Base-by-base conservation (phyloP, 2,329 filamentous ascomycete genomes). In the Ceratocystiopsis minuta region DNA sequence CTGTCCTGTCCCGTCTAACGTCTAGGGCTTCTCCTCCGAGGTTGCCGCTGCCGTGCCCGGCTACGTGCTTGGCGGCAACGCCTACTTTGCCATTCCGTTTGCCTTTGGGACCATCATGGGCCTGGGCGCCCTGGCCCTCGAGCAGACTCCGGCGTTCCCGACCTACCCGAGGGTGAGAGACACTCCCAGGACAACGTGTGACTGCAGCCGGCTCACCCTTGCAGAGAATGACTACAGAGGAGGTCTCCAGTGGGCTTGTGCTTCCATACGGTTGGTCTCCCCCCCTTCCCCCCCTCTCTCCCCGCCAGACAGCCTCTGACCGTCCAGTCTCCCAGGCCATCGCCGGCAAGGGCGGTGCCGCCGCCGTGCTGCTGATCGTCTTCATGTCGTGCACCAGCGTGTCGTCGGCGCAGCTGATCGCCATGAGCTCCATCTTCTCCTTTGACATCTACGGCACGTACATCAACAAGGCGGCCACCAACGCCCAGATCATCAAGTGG, bases 341-440 rank as follows among this genome's bases (percentile, higher is more conserved):
- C 36, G 45, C 53, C 7, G 57, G 59, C 1, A 54, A 49, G 33
- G 55, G 55, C n/a, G 59, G 58, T 2, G 55, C 57, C 0, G 55
- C 51, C 2, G 49, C 57, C 12, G 48, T 61, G 48, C 51, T 61
- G 13, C 48, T 66, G 5, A 54, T 65, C 15, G 55, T 66, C 0
- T 67, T 67, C 54, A 66, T 66, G 64, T 62, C 63, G 5, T 61
- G 64, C 6, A 66, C 64, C 0, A 57, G 54, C 5, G 59, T 59
- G 1, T 63, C 63, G 37, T 60, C 48, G 2, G 60, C 63, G 0
- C 62, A 67, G 43, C 55, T 65, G 6, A 65, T 67, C 15, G 62
- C 56, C 4, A 55, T 59, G 4, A 57, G 57, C 2, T 56, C 57
- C 4, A 45, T 63, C 3, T 49, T 60, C 24, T 60, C 59, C 0